A percentile compares a stretch with the other conserved stretches of the same genome.
These are phyloP conservation scores for Dendrobium chrysotoxum DNA, from an alignment of 106 monocot species.

Conservation along the genomic window DNA sequence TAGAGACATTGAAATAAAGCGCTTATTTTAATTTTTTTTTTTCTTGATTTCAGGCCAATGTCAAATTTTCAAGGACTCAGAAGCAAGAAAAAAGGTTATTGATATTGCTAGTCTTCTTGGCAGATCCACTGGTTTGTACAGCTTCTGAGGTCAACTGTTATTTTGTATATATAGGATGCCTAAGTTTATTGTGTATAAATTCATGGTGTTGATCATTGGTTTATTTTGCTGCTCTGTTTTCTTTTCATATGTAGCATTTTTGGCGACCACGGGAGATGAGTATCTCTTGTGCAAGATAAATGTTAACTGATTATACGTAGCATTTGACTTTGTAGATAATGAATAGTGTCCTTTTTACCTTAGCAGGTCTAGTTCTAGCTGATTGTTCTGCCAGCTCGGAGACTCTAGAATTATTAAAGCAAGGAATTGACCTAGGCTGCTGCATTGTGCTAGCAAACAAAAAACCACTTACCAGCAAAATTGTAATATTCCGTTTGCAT, in stretches of 20 bases:
- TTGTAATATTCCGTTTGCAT: conserved; percentile 35
- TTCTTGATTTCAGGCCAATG: conserved; percentile 43
- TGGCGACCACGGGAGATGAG: neutral
- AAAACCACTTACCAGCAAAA: conserved; percentile 79
- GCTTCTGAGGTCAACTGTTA: conserved; percentile 6
- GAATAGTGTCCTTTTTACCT: neutral
- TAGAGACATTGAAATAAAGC: neutral
- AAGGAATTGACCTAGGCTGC: conserved; percentile 45
- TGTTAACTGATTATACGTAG: neutral
- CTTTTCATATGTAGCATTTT: neutral
- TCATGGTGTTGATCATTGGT: neutral
- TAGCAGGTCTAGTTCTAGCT: conserved; percentile 64
- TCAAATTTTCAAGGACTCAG: conserved; percentile 42
- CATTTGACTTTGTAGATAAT: neutral
- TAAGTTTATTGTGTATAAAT: neutral
- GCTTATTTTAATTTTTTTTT: neutral
- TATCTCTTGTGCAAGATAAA: neutral
- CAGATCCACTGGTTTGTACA: conserved; percentile 68
- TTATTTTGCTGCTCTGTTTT: neutral
- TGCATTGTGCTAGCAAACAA: conserved; percentile 93
- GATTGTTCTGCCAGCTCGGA: conserved; percentile 94
- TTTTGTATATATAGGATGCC: conserved; percentile 4
- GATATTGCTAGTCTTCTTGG: conserved; percentile 56
- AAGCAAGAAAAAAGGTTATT: conserved; percentile 32
- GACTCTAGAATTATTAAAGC: conserved; percentile 53